Base-by-base conservation (phyloP, 176 grass and related monocot species). In the Paspalum vaginatum region DNA sequence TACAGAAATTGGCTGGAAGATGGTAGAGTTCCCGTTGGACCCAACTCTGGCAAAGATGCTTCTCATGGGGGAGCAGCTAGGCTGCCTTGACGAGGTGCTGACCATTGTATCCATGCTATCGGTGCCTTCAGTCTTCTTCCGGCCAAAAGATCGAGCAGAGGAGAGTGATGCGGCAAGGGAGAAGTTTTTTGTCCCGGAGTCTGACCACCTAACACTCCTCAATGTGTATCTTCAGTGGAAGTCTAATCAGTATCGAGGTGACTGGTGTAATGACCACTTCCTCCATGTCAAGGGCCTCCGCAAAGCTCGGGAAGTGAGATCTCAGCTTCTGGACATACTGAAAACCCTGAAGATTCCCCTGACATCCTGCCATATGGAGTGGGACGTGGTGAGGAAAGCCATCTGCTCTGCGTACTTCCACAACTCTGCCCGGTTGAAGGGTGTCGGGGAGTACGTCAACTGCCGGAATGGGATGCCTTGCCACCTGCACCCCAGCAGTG, bases 91-190 rank as follows among this genome's bases (percentile, higher is more conserved):
- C 75, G 96, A 98, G 85, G 96, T 93, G 64, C 76, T 98, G 52
- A 98, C 90, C 62, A 93, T 98, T 47, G 96, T 98, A n/a, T 98
- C 96, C n/a, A 98, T 93, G 96, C 92, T 98, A 44, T 98, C 95
- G 9, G 95, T 94, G 44, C 95, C 95, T 11, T 98, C 95, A n/a
- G 95, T 98, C 65, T 98, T 98, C 84, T 98, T 98, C 75, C 75
- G 96, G 39, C 96, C 96, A 20, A 98, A 98, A 84, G 96, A 98
- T 72, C 79, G 96, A 85, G 95, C 72, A 27, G 92, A 95, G 76
- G 96, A 99, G 72, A 99, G 96, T 26, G 96, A 99, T 61, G 92
- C 96, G 11, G 96, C 96, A 46, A 91, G 96, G 83, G 96, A 99
- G 48, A 99, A 99, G 64, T 99, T 99, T 74, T 99, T 99, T 45